Base-by-base conservation (phyloP, 768 basidiomycete species). In the Mycena haematopus region DNA sequence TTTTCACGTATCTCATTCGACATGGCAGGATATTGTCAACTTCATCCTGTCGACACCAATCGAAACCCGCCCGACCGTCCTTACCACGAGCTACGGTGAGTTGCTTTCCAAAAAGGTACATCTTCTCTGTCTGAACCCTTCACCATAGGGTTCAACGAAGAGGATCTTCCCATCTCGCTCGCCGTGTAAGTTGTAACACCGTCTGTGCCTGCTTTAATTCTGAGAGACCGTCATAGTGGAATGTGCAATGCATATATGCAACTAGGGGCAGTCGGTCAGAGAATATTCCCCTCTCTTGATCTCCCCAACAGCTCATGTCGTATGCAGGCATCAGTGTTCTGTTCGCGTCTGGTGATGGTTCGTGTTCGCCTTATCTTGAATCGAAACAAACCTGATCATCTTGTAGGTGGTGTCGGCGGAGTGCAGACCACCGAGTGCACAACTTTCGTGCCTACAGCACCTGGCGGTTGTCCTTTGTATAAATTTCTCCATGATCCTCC, bases 1-100 rank as follows among this genome's bases (percentile, higher is more conserved):
- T 78, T 66, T 75, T 11, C 13, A 11, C 17, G n/a, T 7, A 1
- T 42, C n/a, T n/a, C 42, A 42, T n/a, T 7, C 42, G n/a, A 5
- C 36, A 15, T 42, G 5, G 15, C 13, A 52, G 65, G 69, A 65
- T 54, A 68, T 58, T 59, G 69, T 40, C 51, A 73, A 66, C 56
- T 76, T 72, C 66, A 80, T 70, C 57, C 79, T 74, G 69, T 77
- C 74, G 70, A 79, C 68, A 44, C 81, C 77, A 62, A 67, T 75
- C 7, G 78, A 79, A 54, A 80, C 78, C 73, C 71, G 79, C n/a
- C 68, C 75, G 53, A 79, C 74, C 53, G 68, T 79, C 17, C 68
- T 78, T 13, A 76, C 78, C 54, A 78, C 78, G 6, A 72, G 75
- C 60, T 75, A 75, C 22, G 79, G 78, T 38, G 36, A 38, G 36